Conservation (phyloP, 2,329 filamentous ascomycete species). For the Phyllosticta citriasiana region DNA sequence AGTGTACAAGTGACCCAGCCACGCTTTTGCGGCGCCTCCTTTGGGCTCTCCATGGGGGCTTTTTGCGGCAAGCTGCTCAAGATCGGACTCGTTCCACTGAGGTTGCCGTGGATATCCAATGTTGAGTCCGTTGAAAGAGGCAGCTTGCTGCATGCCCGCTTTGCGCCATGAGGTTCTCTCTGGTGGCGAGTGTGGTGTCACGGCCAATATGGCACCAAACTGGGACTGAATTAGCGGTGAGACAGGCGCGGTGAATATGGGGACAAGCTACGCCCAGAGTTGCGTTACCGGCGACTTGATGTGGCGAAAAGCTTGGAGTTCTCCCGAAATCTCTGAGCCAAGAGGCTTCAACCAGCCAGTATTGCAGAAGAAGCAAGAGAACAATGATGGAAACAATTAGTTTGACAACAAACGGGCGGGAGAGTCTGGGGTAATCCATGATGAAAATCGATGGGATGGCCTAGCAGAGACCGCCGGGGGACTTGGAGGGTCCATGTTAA, state of each 20-base stretch:
- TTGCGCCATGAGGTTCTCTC: conserved; percentile 1
- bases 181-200: conserved; percentile 2
- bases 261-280: not conserved
- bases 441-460: not conserved
- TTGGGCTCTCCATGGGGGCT: not conserved
- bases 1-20: conserved; percentile 8
- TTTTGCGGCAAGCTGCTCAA: not conserved
- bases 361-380: not conserved
- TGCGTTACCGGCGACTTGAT: not conserved
- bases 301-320: not conserved
- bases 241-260: too few species aligned
- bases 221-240: not conserved
- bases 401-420: not conserved
- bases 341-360: not conserved
- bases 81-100: not conserved
- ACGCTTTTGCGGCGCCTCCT: not conserved
- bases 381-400: not conserved
- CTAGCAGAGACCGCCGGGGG: not conserved
- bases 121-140: conserved; percentile 4
- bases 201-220: conserved; percentile 4
- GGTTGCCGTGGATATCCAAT: conserved; percentile 5
- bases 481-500: not conserved
- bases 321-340: not conserved
- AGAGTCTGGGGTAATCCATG: not conserved
- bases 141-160: conserved; percentile 5